Percentiles rank a stretch among this genome's conserved stretches.
Conservation (phyloP, 2,329 filamentous ascomycete species). For the Diaporthe sp. region DNA sequence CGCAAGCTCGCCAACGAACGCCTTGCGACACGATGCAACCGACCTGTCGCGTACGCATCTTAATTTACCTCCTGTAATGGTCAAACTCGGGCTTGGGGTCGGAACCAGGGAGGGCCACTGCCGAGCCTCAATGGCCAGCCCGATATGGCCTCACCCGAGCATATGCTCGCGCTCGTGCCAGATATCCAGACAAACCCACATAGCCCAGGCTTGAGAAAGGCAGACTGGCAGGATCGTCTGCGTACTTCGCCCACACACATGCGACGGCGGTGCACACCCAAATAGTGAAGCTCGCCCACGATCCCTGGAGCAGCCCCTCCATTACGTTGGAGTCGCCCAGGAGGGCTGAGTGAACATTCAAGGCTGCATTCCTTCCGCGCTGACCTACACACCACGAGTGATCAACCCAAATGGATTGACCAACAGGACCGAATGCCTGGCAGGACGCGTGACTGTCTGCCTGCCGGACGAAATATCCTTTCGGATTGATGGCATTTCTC, state of each 20-base stretch:
- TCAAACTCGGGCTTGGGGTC: not conserved
- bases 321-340: not conserved
- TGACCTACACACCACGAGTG: not conserved
- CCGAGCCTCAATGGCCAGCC: not conserved
- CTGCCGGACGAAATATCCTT: conserved; percentile 26
- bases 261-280: not conserved
- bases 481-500: not conserved
- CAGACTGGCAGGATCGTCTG: not conserved
- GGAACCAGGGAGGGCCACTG: not conserved
- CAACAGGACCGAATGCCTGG: not conserved
- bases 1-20: not conserved
- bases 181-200: not conserved
- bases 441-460: not conserved
- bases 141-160: not conserved
- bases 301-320: not conserved
- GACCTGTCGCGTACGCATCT: not conserved
- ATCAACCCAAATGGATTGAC: not conserved
- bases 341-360: not conserved
- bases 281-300: not conserved
- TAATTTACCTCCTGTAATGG: not conserved
- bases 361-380: not conserved
- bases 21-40: not conserved
- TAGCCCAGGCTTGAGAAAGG: not conserved
- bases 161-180: not conserved
- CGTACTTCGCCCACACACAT: not conserved